phyloP scores from a whole-genome alignment of 305 asterid genomes.

The Fraxinus dipetala region DNA sequence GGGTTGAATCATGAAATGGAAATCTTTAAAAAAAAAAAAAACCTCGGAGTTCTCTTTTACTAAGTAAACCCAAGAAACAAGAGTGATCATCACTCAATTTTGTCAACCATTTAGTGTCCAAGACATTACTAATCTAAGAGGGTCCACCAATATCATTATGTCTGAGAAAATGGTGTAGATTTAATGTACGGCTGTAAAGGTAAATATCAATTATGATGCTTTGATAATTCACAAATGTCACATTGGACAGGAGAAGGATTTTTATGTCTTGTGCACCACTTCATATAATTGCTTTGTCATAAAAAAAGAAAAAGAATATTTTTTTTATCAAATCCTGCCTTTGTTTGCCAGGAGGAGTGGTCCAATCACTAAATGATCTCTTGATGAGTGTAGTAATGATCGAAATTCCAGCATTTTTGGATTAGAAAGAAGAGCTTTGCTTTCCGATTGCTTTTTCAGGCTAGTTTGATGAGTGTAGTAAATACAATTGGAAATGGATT shows the following conservation, averaged over 20 bases:
- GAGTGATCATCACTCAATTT: not conserved
- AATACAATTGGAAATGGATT: not conserved
- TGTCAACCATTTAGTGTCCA: not conserved
- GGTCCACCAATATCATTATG: not conserved
- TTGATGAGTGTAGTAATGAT: not conserved
- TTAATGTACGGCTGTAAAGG: not conserved
- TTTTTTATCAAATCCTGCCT: not conserved
- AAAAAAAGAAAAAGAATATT: not conserved
- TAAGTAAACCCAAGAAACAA: not conserved
- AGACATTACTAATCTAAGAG: not conserved
- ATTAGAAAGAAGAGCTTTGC: not conserved
- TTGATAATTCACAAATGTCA: not conserved
- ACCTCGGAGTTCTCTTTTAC: not conserved
- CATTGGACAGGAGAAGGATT: not conserved
- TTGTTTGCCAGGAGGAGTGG: not conserved
- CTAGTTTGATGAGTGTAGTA: not conserved
- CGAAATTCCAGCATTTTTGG: not conserved
- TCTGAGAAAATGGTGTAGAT: not conserved
- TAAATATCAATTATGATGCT: not conserved
- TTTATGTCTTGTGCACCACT: not conserved
- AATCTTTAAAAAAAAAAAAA: not conserved
- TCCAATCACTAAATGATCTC: not conserved
- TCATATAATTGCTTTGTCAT: not conserved
- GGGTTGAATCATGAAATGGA: not conserved
- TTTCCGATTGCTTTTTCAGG: not conserved